Evolutionary conservation across 176 grass and related monocot species (phyloP).

Genomic region (Tillandsia fasciculata): DNA sequence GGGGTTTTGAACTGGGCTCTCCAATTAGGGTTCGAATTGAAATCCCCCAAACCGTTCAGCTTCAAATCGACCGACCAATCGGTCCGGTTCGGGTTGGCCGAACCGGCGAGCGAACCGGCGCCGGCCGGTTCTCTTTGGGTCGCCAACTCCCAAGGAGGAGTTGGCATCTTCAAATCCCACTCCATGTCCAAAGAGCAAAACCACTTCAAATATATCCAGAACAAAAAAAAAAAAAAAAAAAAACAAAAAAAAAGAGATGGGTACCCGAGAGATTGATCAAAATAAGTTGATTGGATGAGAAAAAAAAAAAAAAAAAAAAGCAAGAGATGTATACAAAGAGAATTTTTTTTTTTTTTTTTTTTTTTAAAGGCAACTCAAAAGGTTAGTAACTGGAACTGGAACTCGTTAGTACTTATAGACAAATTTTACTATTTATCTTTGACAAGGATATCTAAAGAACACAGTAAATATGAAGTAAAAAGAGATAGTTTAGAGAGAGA

Average conservation of each 20-base stretch:
- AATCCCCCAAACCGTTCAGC: constrained; percentile 40
- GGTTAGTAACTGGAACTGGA: not conserved
- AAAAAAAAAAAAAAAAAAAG: too few species aligned
- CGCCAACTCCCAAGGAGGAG: constrained; percentile 37
- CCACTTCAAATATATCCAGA: not conserved
- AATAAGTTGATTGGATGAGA: too few species aligned
- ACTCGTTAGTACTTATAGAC: constrained; percentile 36
- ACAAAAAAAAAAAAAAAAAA: too few species aligned
- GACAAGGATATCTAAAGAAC: constrained; percentile 37
- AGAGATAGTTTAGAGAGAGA: not conserved
- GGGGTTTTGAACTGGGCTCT: constrained; percentile 7
- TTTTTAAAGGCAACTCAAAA: not conserved
- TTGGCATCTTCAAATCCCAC: constrained; percentile 62
- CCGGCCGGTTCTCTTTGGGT: not conserved
- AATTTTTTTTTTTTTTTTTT: too few species aligned
- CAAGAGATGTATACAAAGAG: too few species aligned
- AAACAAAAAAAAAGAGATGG: too few species aligned
- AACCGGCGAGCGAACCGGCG: constrained; percentile 43
- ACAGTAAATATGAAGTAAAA: constrained; percentile 43
- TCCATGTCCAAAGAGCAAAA: constrained; percentile 30
- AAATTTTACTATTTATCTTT: constrained; percentile 25
- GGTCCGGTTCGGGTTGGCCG: constrained; percentile 23
- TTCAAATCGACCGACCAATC: constrained; percentile 57
- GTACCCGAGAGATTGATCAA: too few species aligned
- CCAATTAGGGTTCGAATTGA: constrained; percentile 13